phyloP scores from a whole-genome alignment of 495 filamentous ascomycete genomes.

The Hapsidospora chrysogenum region DNA sequence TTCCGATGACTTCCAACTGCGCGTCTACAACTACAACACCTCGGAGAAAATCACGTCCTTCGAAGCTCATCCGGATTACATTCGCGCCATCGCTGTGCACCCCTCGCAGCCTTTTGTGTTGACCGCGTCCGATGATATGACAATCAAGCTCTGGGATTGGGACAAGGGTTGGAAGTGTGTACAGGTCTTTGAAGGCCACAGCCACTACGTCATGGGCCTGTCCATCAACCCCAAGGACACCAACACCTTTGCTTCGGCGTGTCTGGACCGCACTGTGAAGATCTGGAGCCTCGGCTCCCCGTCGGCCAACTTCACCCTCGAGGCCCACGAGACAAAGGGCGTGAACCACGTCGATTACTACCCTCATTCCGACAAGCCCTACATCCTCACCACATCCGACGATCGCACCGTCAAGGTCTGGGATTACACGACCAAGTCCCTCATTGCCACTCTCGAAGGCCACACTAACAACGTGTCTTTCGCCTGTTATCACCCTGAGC shows the following conservation, averaged over 20 bases:
- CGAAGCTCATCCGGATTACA: slow-evolving; percentile 98
- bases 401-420: slow-evolving; percentile 91
- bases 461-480: slow-evolving; percentile 99
- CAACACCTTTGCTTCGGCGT: slow-evolving; percentile 92
- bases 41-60: slow-evolving; percentile 97
- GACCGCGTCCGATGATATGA: slow-evolving; percentile 98
- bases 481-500: slow-evolving; percentile 91
- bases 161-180: slow-evolving; percentile 97
- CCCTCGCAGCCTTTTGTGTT: slow-evolving; percentile 91
- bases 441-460: slow-evolving; percentile 92
- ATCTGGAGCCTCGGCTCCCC: slow-evolving; percentile 91
- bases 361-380: slow-evolving; percentile 89
- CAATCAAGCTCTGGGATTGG: slow-evolving; percentile 99
- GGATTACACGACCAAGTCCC: slow-evolving; percentile 96
- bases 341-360: slow-evolving; percentile 98
- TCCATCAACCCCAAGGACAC: slow-evolving; percentile 99
- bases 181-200: slow-evolving; percentile 95
- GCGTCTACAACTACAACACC: slow-evolving; percentile 96
- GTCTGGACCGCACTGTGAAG: slow-evolving; percentile 92
- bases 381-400: slow-evolving; percentile 90
- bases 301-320: slow-evolving; percentile 85
- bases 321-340: slow-evolving; percentile 95
- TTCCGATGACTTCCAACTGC: slow-evolving; percentile 93
- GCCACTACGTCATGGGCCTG: slow-evolving; percentile 97
- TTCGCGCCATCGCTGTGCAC: slow-evolving; percentile 93